phyloP scores from a whole-genome alignment of 257 asterid species.

The Solanum pinnatisectum region DNA sequence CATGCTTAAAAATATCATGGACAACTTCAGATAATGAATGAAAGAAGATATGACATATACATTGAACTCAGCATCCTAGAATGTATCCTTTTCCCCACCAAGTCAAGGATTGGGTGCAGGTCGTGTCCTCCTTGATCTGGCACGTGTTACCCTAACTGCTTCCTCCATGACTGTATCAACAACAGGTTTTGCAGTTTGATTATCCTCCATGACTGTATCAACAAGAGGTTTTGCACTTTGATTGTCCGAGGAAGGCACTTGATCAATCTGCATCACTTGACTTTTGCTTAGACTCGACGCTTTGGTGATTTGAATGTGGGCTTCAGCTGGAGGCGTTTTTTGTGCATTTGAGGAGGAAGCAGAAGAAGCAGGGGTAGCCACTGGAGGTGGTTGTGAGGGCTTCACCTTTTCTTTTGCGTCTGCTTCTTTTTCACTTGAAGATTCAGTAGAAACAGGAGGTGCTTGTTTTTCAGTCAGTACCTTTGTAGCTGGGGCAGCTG shows the following conservation, averaged over 20 bases:
- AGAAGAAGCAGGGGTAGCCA: constrained; percentile 22
- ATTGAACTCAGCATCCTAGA: not conserved
- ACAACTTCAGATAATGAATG: not conserved
- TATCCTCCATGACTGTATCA: constrained; percentile 1
- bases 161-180: constrained; percentile 3
- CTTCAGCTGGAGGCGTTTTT: constrained; percentile 25
- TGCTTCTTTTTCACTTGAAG: constrained; percentile 39
- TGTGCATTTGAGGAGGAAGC: constrained; percentile 29
- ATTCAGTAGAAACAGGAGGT: constrained; percentile 23
- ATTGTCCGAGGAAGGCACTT: not conserved
- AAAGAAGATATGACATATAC: not conserved
- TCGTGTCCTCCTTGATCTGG: constrained; percentile 4
- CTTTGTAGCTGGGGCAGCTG: constrained; percentile 14
- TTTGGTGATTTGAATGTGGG: constrained; percentile 20
- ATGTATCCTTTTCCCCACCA: not conserved
- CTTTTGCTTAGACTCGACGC: constrained; percentile 6
- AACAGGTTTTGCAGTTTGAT: not conserved
- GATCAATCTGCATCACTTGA: constrained; percentile 1
- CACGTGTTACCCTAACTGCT: constrained; percentile 7
- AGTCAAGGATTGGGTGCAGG: constrained; percentile 3
- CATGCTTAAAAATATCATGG: not conserved
- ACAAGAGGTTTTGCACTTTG: not conserved
- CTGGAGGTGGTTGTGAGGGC: constrained; percentile 24
- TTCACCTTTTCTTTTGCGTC: constrained; percentile 30
- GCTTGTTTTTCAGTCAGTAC: constrained; percentile 30